Conservation (phyloP, 345 rosid genomes). For the Cardamine occulta region DNA sequence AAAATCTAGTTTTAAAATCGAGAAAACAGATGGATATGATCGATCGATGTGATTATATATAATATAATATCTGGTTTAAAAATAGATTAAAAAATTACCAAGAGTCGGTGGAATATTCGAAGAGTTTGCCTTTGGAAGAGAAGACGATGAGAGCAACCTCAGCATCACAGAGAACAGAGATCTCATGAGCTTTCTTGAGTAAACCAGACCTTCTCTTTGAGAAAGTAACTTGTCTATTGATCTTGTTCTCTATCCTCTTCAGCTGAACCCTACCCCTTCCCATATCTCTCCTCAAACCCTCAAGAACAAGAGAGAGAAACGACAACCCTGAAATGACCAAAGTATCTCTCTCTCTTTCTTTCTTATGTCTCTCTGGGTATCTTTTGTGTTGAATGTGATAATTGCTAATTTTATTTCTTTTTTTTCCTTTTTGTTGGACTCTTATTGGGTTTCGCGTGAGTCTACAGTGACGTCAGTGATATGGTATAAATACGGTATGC, state of each 20-base stretch:
- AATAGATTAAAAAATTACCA: slow-evolving; percentile 47
- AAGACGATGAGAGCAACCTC: slow-evolving; percentile 78
- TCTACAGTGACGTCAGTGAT: slow-evolving; percentile 38
- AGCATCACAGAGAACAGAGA: slow-evolving; percentile 86
- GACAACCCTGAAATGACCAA: slow-evolving; percentile 38
- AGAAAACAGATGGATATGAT: slow-evolving; percentile 28
- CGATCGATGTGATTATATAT: slow-evolving; percentile 33
- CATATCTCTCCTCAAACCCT: slow-evolving; percentile 47
- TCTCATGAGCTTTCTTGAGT: slow-evolving; percentile 88
- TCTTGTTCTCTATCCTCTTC: slow-evolving; percentile 93
- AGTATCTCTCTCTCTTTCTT: slow-evolving; percentile 38
- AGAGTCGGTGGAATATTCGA: slow-evolving; percentile 73
- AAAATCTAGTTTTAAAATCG: slow-evolving; percentile 13
- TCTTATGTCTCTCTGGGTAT: slow-evolving; percentile 44
- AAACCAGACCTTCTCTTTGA: slow-evolving; percentile 81
- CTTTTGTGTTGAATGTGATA: slow-evolving; percentile 42
- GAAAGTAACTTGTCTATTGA: slow-evolving; percentile 86
- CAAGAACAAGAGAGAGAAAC: slow-evolving; percentile 43
- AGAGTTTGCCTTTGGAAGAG: slow-evolving; percentile 86
- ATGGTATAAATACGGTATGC: slow-evolving; percentile 41
- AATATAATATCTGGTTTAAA: neutral
- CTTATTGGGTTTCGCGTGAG: slow-evolving; percentile 41
- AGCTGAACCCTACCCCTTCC: slow-evolving; percentile 93
- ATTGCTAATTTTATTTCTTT: neutral
- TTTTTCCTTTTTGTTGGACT: neutral